A percentile compares a stretch with the other conserved stretches of the same genome.
These are phyloP conservation scores for Jaapia argillacea DNA, from an alignment of 768 basidiomycete species.

Conservation along the genomic window DNA sequence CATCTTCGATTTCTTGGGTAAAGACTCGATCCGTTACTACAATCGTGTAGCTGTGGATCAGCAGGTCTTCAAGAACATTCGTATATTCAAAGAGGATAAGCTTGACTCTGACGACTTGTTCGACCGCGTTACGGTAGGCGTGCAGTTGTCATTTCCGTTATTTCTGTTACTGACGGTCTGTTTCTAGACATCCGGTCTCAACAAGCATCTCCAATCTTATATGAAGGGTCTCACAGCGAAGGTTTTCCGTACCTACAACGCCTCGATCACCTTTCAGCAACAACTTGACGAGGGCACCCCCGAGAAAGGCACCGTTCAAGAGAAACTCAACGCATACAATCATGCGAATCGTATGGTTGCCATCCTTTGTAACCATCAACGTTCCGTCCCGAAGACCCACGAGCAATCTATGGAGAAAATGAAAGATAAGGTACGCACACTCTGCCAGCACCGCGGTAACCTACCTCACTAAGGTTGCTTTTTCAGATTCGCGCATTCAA, in stretches of 20 bases:
- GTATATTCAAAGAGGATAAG: conserved; percentile 94
- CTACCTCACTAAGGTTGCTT: too few species aligned
- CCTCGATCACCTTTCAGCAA: conserved; percentile 91
- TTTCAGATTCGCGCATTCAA: conserved; percentile 79
- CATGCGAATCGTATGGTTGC: conserved; percentile 96
- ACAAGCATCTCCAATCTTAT: conserved; percentile 86
- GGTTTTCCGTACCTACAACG: conserved; percentile 99
- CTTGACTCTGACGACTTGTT: conserved; percentile 81
- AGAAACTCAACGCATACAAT: conserved; percentile 96
- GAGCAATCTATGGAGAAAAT: conserved; percentile 93
- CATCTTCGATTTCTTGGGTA: conserved; percentile 95
- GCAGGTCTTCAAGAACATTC: conserved; percentile 97
- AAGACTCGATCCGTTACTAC: conserved; percentile 97
- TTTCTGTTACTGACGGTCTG: background rate
- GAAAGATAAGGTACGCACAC: conserved; percentile 65
- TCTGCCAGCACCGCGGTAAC: conserved; percentile 2
- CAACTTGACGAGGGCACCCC: conserved; percentile 73
- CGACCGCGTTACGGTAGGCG: conserved; percentile 85
- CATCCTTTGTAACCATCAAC: conserved; percentile 98
- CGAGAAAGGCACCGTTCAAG: conserved; percentile 68
- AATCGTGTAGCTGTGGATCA: conserved; percentile 83
- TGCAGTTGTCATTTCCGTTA: background rate
- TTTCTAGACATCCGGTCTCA: conserved; percentile 68
- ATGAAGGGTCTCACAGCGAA: conserved; percentile 99
- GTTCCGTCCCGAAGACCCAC: conserved; percentile 86